Base-by-base conservation (phyloP, 371 early-diverging fungal species). In the Saksenaea oblongispora region DNA sequence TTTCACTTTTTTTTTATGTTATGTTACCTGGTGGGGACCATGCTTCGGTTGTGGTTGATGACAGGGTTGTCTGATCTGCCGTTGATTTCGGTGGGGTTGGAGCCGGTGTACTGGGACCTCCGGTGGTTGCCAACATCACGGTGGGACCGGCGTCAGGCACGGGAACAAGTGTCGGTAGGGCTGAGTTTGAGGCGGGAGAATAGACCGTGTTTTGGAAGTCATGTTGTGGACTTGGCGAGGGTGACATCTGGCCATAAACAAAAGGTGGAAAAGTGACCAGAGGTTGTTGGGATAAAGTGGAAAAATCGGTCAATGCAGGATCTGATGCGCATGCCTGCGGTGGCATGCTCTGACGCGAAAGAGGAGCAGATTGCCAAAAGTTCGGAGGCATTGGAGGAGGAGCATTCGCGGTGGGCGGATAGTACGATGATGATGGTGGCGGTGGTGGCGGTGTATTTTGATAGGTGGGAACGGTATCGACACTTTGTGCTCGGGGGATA, bases 91-190 rank as follows among this genome's bases (percentile, higher is more conserved):
- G 27, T n/a, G 65, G 31, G 54, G 54, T 54, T 18, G 26, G 58
- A 47, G 28, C 54, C 2, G 54, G 54, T 24, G 36, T 53, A 24
- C 28, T 53, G 34, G 61, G 53, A 11, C 31, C 17, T 22, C 39
- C 17, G 36, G 60, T 54, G 56, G 71, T 63, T 22, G 77, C 63
- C 5, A 79, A 56, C 53, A 79, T 67, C 53, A 75, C 80, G 26
- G 80, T 79, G 0, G 80, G 80, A 18, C 80, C 80, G 57, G 80
- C 76, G 62, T 79, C 75, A 55, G 80, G 80, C 7, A 79, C 80
- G 42, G 80, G 63, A 5, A 79, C 67, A 63, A 79, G 51, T 0
- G 65, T 62, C 26, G 67, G 62, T 37, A 65, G 36, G 18, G 59
- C 55, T 14, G 63, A 22, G 35, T 36, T 54, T 5, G 56, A 34